Base-by-base conservation (phyloP, 2,329 filamentous ascomycete genomes). In the Talaromyces atroroseus region DNA sequence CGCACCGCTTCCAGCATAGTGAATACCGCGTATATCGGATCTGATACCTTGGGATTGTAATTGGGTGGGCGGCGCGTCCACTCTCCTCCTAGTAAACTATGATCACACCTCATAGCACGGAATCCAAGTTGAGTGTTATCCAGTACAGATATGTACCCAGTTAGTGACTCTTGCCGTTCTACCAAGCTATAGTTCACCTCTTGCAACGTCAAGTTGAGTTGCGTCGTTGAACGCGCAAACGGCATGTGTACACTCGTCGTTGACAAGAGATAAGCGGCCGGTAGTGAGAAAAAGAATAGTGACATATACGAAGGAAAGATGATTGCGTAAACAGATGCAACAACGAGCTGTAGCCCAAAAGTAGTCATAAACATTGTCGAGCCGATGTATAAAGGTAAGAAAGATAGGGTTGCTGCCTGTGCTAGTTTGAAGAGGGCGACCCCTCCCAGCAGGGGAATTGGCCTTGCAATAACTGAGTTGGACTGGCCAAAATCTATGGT, bases 21-120 rank as follows among this genome's bases (percentile, higher is more conserved):
- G 70, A 99, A 99, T n/a, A 97, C 88, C 10, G 90, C 87, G 68
- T 97, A 99, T 56, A 99, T 90, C 0, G 92, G 90, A 72, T 99
- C 94, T 11, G 84, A 82, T 18, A 90, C 76, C 46, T 80, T 71
- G 1, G 79, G 81, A 67, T 75, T 51, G 74, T 78, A 58, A 69
- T 86, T 71, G 65, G 72, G 61, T 20, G 67, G 62, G 74, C 76
- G 63, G 42, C 78, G 78, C 12, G 87, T 81, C 92, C 92, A 99
- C 72, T 96, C 89, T 36, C 94, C 94, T 42, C 94, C 94, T 1
- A 99, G 80, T 32, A 99, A 79, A 66, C 91, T 96, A 71, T 99
- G 94, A 66, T 97, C 94, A 70, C 91, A 96, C 59, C 94, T 84
- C 80, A 99, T 83, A 16, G 92, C 84, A 1, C 91, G 83, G 72